These are phyloP conservation scores for Kwoniella bestiolae DNA, from an alignment of 768 basidiomycete genomes.

Conservation along the genomic window DNA sequence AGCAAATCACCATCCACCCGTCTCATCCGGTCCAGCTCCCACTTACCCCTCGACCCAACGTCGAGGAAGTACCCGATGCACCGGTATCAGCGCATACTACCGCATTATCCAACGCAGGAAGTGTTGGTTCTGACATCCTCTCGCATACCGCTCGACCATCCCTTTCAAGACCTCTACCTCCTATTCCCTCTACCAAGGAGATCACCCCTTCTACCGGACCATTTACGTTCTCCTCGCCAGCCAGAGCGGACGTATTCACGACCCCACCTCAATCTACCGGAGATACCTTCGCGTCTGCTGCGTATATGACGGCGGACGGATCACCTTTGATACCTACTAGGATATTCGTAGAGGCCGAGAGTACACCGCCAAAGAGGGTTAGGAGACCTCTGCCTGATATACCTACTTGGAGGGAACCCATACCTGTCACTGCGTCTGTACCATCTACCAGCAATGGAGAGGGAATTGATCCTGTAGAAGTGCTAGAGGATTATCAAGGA, in stretches of 20 bases:
- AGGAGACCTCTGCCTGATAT: constrained; percentile 11
- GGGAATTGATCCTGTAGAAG: not conserved
- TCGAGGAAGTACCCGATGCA: constrained; percentile 4
- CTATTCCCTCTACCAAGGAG: not conserved
- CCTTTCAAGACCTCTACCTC: not conserved
- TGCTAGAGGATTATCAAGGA: not conserved
- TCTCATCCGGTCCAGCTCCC: constrained; percentile 13
- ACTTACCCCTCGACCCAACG: not conserved
- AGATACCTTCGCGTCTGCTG: constrained; percentile 12
- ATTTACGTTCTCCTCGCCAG: constrained; percentile 1
- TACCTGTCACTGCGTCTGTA: not conserved
- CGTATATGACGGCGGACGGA: constrained; percentile 16
- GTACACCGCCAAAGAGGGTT: not conserved
- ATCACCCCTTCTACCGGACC: not conserved
- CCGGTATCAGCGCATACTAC: constrained; percentile 3
- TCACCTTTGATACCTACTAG: constrained; percentile 10
- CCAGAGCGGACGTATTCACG: constrained; percentile 2
- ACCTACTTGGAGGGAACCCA: not conserved
- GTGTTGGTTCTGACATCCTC: not conserved
- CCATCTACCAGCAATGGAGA: not conserved
- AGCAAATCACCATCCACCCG: constrained; percentile 4
- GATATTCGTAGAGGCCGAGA: not conserved
- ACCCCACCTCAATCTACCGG: constrained; percentile 4
- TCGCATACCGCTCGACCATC: not conserved
- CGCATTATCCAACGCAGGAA: not conserved